A percentile compares a stretch with the other conserved stretches of the same genome.
These are phyloP conservation scores for Cladosporium austrohemisphaericum DNA, from an alignment of 2,329 filamentous ascomycete species.

Conservation along the genomic window DNA sequence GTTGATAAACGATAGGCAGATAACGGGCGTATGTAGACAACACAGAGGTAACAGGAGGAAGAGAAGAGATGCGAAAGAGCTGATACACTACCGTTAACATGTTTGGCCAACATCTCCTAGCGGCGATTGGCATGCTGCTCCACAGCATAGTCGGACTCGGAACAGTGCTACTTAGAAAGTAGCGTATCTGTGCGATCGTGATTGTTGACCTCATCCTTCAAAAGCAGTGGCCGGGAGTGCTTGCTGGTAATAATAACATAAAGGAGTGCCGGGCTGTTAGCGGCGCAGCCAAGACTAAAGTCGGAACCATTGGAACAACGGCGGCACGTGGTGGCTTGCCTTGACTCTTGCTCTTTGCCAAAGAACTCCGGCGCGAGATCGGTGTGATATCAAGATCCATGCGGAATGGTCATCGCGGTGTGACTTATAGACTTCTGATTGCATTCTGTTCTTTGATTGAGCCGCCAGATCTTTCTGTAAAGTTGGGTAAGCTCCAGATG, in stretches of 20 bases:
- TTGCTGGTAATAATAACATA: constrained; percentile 13
- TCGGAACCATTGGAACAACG: constrained; percentile 9
- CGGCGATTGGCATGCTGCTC: constrained; percentile 8
- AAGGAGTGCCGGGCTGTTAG: constrained; percentile 3
- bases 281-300: constrained; percentile 9
- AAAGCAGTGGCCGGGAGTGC: constrained; percentile 8
- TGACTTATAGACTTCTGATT: background rate
- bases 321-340: constrained; percentile 3
- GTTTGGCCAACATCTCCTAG: constrained; percentile 4
- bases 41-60: background rate
- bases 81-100: constrained; percentile 8
- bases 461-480: background rate
- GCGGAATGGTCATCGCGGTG: too few species aligned
- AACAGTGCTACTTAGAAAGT: constrained; percentile 8
- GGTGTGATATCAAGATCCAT: too few species aligned
- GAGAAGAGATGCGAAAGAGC: constrained; percentile 1
- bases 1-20: too few species aligned
- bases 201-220: constrained; percentile 12
- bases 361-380: background rate
- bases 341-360: background rate
- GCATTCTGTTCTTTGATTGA: background rate
- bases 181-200: constrained; percentile 8
- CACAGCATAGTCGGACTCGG: constrained; percentile 8
- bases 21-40: too few species aligned
- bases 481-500: background rate